Evolutionary conservation across 78 protist species (phyloP).

Genomic region (slime mould (Dictyostelium discoideum)): DNA sequence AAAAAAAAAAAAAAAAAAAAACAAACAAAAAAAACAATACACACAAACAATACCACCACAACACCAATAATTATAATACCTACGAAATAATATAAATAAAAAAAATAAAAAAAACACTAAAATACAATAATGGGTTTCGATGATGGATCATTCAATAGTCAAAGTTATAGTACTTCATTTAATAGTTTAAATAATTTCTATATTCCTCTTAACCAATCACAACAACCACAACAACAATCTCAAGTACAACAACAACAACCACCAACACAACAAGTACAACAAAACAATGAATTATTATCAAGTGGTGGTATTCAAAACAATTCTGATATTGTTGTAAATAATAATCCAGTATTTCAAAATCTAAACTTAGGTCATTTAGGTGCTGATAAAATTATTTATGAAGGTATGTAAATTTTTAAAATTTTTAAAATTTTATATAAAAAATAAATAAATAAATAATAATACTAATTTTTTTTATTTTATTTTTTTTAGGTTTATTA

Average conservation of each 20-base stretch:
- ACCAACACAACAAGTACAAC: not conserved
- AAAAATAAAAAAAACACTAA: not conserved
- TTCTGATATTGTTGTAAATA: constrained; percentile 36
- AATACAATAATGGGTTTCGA: constrained; percentile 42
- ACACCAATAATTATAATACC: not conserved
- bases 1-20: no score
- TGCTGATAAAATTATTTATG: constrained; percentile 73
- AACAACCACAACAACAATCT: constrained; percentile 33
- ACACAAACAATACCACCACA: no score
- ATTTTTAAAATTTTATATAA: no score
- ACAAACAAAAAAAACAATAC: no score
- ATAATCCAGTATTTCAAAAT: constrained; percentile 63
- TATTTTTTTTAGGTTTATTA: not conserved
- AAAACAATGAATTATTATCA: constrained; percentile 27
- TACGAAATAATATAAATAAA: not conserved
- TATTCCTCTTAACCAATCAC: not conserved
- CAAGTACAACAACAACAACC: not conserved
- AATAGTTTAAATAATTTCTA: not conserved
- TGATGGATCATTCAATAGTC: constrained; percentile 5
- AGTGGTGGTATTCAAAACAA: constrained; percentile 27
- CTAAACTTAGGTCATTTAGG: constrained; percentile 62
- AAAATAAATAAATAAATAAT: no score
- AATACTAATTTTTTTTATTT: not conserved
- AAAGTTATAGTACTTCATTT: not conserved
- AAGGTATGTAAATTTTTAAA: constrained; percentile 11